Base-by-base conservation (phyloP, 2,329 filamentous ascomycete species). In the Aplosporella prunicola region DNA sequence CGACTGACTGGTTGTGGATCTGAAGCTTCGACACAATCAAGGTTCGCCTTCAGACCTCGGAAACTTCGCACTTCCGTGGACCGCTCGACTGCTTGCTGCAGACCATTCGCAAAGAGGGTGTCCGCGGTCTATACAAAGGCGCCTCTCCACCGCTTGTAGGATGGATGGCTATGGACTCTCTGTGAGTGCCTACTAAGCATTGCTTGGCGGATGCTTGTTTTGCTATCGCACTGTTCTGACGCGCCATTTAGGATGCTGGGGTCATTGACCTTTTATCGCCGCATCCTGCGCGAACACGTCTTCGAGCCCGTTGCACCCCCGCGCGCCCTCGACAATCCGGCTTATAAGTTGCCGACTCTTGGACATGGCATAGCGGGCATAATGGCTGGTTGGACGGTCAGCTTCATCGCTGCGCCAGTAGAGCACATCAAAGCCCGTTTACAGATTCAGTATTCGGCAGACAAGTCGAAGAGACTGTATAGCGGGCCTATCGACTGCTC, bases 161-260 rank as follows among this genome's bases (percentile, higher is more conserved):
- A 50, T 96, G 91, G 91, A 94, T 96, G 82, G 85, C 93, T 53
- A 96, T 96, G 89, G 91, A 98, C 66, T 78, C 72, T 38, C 58
- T 81, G 66, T 72, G 58, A 46, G 62, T 45, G n/a, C n/a, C n/a
- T n/a, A n/a, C n/a, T n/a, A n/a, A n/a, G n/a, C n/a, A n/a, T n/a
- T n/a, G n/a, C n/a, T n/a, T n/a, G n/a, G n/a, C n/a, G n/a, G n/a
- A n/a, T n/a, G n/a, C n/a, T n/a, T n/a, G n/a, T n/a, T n/a, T n/a
- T n/a, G n/a, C n/a, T 27, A 27, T 22, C 13, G 13, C 2, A 6
- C 14, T 30, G 23, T 20, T 32, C 43, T 44, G 15, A 48, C 27
- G 18, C 20, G 18, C 26, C 13, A 26, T n/a, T 40, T 47, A 60
- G 58, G 42, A 94, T 96, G 88, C 74, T 96, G 22, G 91, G 91